Conservation (phyloP, 1,284 basidiomycete genomes). For the Veloboletus limbatus region DNA sequence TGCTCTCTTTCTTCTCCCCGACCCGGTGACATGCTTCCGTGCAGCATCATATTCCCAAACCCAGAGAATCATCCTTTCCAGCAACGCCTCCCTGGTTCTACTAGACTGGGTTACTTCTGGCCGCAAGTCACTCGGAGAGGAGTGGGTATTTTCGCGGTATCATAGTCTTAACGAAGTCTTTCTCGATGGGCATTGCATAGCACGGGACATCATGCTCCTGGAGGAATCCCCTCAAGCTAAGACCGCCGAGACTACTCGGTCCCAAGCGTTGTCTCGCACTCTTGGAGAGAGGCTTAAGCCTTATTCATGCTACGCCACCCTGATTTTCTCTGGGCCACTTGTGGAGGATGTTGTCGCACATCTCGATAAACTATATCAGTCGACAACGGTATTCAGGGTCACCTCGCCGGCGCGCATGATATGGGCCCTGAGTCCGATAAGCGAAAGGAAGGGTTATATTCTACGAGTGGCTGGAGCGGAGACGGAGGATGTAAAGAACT, state of each 20-base stretch:
- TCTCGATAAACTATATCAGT: slow-evolving; percentile 50
- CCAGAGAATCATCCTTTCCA: slow-evolving; percentile 68
- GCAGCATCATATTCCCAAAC: slow-evolving; percentile 79
- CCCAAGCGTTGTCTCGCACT: slow-evolving; percentile 36
- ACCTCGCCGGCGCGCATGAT: slow-evolving; percentile 54
- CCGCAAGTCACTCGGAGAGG: slow-evolving; percentile 74
- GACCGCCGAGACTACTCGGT: slow-evolving; percentile 2
- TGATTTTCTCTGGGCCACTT: slow-evolving; percentile 71
- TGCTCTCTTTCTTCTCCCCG: slow-evolving; percentile 79
- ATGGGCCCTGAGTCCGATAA: slow-evolving; percentile 73
- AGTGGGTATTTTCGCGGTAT: slow-evolving; percentile 88
- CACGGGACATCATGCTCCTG: slow-evolving; percentile 75
- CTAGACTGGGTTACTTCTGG: slow-evolving; percentile 94
- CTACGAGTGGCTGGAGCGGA: slow-evolving; percentile 72
- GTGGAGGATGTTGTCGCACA: slow-evolving; percentile 43
- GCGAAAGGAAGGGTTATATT: slow-evolving; percentile 46
- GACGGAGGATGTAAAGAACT: slow-evolving; percentile 68
- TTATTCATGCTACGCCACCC: slow-evolving; percentile 83
- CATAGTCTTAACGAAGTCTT: slow-evolving; percentile 85
- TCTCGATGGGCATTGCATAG: slow-evolving; percentile 59
- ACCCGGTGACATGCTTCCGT: slow-evolving; percentile 89
- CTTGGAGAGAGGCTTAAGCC: slow-evolving; percentile 66
- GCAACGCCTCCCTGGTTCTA: slow-evolving; percentile 62
- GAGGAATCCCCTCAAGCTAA: slow-evolving; percentile 41
- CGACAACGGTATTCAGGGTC: slow-evolving; percentile 61